Base-by-base conservation (phyloP, 169 alveolate species). In the Theileria equi region DNA sequence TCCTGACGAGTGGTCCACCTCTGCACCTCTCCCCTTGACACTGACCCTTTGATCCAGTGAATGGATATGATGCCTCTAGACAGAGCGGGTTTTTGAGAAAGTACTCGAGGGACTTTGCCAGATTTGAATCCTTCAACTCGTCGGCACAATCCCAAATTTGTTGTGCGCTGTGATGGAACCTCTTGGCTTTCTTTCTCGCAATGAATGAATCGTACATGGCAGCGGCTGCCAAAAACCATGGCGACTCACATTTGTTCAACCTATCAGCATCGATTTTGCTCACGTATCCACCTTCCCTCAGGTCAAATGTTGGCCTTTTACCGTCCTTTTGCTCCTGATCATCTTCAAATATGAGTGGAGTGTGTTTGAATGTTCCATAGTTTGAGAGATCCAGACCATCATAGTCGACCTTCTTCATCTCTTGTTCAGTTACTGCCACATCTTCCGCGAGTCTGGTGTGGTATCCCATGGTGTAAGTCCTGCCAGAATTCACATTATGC, bases 221-320 rank as follows among this genome's bases (percentile, higher is more conserved):
- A 11, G 89, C 84, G 3, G 95, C 60, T 4, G 95, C 84, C 64
- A 93, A 81, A 5, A 95, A 89, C 94, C 95, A 91, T 44, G 95
- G 90, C 26, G 93, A 70, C 19, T 94, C 94, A 61, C 95, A 91
- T n/a, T 32, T 48, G 19, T 74, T 68, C 69, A 90, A 91, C 62
- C 87, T 76, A 58, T 88, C 83, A 13, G 87, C 91, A 21, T 74
- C 38, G n/a, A 54, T 88, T 3, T 89, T 71, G 5, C 52, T 68
- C 4, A 80, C 91, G 38, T 49, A 34, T 62, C 57, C 25, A 10
- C 73, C 48, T 13, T 32, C 38, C 50, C 90, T 65, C 93, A 90
- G 79, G 58, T 89, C 92, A 23, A 54, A 34, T 8, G 16, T 11
- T 7, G 34, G 52, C n/a, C 40, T n/a, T n/a, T n/a, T n/a, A n/a